These are phyloP conservation scores for Nicotiana undulata DNA, from an alignment of 257 asterid species.

Conservation along the genomic window DNA sequence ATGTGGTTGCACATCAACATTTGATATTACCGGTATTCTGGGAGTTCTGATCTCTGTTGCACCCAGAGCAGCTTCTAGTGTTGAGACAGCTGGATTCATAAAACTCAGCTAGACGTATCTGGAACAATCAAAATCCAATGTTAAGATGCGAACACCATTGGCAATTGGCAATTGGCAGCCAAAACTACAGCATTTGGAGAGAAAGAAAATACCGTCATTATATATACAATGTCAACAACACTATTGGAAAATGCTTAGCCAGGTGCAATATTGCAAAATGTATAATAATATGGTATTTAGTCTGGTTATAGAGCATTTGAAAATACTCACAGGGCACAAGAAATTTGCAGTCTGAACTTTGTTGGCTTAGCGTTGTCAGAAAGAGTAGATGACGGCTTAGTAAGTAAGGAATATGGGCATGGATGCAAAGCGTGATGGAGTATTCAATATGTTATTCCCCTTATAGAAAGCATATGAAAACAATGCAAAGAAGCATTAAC, in stretches of 20 bases:
- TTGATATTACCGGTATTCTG: slow-evolving; percentile 89
- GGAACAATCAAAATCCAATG: background rate
- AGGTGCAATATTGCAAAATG: background rate
- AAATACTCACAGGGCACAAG: slow-evolving; percentile 75
- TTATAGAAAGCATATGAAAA: background rate
- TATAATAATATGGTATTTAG: background rate
- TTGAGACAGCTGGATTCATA: slow-evolving; percentile 93
- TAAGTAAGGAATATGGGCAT: background rate
- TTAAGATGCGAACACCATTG: slow-evolving; percentile 7
- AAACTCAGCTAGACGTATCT: slow-evolving; percentile 92
- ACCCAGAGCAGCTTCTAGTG: slow-evolving; percentile 80
- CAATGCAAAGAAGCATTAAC: too few relatives aligned
- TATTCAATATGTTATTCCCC: background rate
- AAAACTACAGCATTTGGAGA: background rate
- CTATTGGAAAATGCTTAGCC: background rate
- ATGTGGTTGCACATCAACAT: slow-evolving; percentile 80
- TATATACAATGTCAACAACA: background rate
- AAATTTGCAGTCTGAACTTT: slow-evolving; percentile 95
- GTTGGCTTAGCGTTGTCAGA: slow-evolving; percentile 22
- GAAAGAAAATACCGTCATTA: slow-evolving; percentile 55
- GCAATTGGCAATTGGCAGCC: background rate
- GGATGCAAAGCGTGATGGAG: background rate
- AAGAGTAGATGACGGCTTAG: background rate
- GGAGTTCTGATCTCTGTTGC: slow-evolving; percentile 69
- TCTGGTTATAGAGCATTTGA: background rate